Base-by-base conservation (phyloP, 371 early-diverging fungal species). In the Syncephalastrum contaminatum region DNA sequence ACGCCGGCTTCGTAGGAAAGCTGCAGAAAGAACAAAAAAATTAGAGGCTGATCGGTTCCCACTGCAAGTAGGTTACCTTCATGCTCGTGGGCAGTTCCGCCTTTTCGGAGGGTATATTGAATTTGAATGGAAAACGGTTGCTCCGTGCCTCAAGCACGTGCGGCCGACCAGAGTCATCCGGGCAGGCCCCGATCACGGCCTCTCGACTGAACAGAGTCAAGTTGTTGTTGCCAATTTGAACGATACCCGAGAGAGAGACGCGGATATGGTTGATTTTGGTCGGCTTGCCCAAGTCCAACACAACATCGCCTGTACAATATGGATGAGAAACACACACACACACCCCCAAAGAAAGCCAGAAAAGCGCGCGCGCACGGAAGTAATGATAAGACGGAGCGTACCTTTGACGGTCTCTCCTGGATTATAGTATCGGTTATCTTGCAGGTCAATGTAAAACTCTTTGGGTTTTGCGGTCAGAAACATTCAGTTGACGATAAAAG, bases 361-460 rank as follows among this genome's bases (percentile, higher is more conserved):
- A 41, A n/a, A 20, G 7, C 4, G 25, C 39, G 4, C 10, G 12
- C 10, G 20, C 39, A 12, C 14, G 30, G 36, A 20, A 53, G 13
- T 18, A 42, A 21, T 41, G 15, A 30, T 30, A 30, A 12, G 12
- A 30, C 12, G 36, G 12, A 30, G 20, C 40, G 54, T 67, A 75
- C 80, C 80, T 57, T 53, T 51, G n/a, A 79, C 56, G 21, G 58
- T 48, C 43, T 79, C 76, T 16, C 80, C 80, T 27, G 75, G 72
- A 43, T 61, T 69, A 48, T 68, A 79, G 27, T 66, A 73, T 43
- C 67, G 57, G 19, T 70, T 62, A 41, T 70, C 60, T 39, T 61
- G 48, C 2, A 79, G 60, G 7, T 69, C 65, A 62, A 79, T 73
- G 52, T 75, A 76, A 25, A 76, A 76, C 45, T 76, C 76, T 16